Evolutionary conservation across 768 basidiomycete species (phyloP), one percentile per base, ranked within the genome.

Genomic region (Termitomyces sp.): DNA sequence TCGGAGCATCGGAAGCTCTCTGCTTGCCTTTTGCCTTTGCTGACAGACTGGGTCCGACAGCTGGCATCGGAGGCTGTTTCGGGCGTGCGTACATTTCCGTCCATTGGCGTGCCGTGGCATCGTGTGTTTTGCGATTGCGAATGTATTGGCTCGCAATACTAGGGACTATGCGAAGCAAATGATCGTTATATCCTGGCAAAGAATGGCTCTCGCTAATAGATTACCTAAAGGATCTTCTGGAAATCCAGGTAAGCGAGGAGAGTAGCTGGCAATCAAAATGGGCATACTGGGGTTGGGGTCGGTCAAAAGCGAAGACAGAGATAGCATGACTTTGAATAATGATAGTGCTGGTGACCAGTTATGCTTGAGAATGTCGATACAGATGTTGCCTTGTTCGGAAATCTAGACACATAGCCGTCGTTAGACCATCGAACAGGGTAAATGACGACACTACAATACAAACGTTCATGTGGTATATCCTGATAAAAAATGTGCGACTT

Each of bases 331-430:
- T 76, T 98, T 97, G 79, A 91, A 95, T 47, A 98, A 77, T 3
- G 93, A 95, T 21, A 98, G 73, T 2, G 95, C 95, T 7, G 95
- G 95, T 1, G 92, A 95, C 95, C 95, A 98, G 65, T 92, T 90
- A 66, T 85, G 82, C 74, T 98, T 97, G 57, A 98, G 81, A 50
- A 96, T 92, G 72, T 97, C 90, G 62, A 94, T 90, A 66, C 90
- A 93, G 53, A 92, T 87, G 62, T 78, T 80, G 42, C 89, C 90
- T 51, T 82, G 80, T 56, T 90, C 89, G 50, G 86, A 87, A 44
- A 91, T 90, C 78, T 82, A 47, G 23, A 21, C 31, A 42, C 21
- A 59, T 21, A 52, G 38, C 23, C 16, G 31, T 32, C 31, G 16
- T 34, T 51, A 54, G 62, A 17, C 16, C 47, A 16, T 31, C 45